These are phyloP conservation scores for Phytophthora litchii DNA, from an alignment of 352 stramenopile species.

Conservation along the genomic window DNA sequence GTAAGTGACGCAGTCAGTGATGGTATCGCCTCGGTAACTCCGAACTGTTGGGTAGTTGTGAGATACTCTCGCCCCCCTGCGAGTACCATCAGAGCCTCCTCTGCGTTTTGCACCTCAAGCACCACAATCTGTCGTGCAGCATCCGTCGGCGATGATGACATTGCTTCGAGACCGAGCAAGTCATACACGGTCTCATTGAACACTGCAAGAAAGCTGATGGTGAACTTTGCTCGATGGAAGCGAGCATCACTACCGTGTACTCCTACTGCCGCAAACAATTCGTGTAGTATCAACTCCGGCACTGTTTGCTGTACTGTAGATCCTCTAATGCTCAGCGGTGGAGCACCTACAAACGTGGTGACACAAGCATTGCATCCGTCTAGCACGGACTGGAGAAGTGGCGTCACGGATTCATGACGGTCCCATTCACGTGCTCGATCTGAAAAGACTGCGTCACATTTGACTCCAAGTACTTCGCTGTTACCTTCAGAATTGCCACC, in stretches of 20 bases:
- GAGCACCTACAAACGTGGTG: slow-evolving; percentile 55
- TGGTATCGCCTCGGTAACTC: slow-evolving; percentile 25
- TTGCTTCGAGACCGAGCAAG: slow-evolving; percentile 72
- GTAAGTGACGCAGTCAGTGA: slow-evolving; percentile 36
- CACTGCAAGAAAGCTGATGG: slow-evolving; percentile 90
- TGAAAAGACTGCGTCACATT: slow-evolving; percentile 68
- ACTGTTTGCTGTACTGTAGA: slow-evolving; percentile 31
- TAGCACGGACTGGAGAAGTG: slow-evolving; percentile 69
- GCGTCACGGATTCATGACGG: slow-evolving; percentile 56
- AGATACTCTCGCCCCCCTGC: slow-evolving; percentile 57
- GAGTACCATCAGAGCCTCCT: slow-evolving; percentile 70
- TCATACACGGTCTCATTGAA: slow-evolving; percentile 96
- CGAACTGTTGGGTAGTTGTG: slow-evolving; percentile 12
- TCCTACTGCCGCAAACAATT: slow-evolving; percentile 54
- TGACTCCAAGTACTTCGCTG: slow-evolving; percentile 40
- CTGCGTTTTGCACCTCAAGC: slow-evolving; percentile 68
- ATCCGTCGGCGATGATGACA: slow-evolving; percentile 7
- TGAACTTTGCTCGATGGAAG: slow-evolving; percentile 61
- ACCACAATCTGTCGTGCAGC: slow-evolving; percentile 48
- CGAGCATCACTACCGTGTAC: slow-evolving; percentile 33
- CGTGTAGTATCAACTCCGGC: slow-evolving; percentile 46
- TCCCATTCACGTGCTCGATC: slow-evolving; percentile 69
- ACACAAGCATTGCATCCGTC: slow-evolving; percentile 74
- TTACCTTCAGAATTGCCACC: slow-evolving; percentile 4
- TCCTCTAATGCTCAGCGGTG: slow-evolving; percentile 27